These are phyloP conservation scores for Cyamopsis tetragonoloba DNA, from an alignment of 306 rosid genomes.

Conservation along the genomic window DNA sequence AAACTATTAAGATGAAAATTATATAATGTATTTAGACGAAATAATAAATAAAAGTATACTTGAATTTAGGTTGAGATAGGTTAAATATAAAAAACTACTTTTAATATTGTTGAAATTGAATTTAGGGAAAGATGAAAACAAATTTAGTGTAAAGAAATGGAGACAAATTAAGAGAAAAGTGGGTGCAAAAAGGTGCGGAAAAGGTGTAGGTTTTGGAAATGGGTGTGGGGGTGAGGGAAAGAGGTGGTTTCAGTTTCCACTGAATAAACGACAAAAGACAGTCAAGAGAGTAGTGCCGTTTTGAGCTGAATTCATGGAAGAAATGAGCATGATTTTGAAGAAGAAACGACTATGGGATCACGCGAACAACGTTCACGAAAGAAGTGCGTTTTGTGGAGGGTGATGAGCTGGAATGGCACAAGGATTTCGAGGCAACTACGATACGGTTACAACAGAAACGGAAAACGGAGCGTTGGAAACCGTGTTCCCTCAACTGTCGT, in stretches of 20 bases:
- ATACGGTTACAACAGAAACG: slow-evolving; percentile 26
- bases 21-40: no score
- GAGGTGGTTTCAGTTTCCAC: slow-evolving; percentile 42
- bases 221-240: slow-evolving; percentile 21
- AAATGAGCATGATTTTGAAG: slow-evolving; percentile 15
- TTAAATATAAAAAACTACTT: no score
- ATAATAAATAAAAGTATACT: no score
- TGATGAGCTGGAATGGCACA: slow-evolving; percentile 22
- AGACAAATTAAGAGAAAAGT: slow-evolving; percentile 31
- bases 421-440: slow-evolving; percentile 17
- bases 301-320: slow-evolving; percentile 26
- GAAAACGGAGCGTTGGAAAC: slow-evolving; percentile 54
- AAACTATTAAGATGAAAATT: no score
- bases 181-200: slow-evolving; percentile 36
- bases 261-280: slow-evolving; percentile 33
- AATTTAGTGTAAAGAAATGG: neutral
- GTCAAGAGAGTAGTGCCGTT: slow-evolving; percentile 35
- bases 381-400: neutral
- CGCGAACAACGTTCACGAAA: no score
- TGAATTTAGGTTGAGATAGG: no score
- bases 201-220: slow-evolving; percentile 34
- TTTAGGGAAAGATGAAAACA: neutral
- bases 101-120: no score
- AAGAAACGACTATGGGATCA: no score
- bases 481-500: slow-evolving; percentile 48